Evolutionary conservation across 768 basidiomycete species (phyloP).

Genomic region (Jaapia argillacea): DNA sequence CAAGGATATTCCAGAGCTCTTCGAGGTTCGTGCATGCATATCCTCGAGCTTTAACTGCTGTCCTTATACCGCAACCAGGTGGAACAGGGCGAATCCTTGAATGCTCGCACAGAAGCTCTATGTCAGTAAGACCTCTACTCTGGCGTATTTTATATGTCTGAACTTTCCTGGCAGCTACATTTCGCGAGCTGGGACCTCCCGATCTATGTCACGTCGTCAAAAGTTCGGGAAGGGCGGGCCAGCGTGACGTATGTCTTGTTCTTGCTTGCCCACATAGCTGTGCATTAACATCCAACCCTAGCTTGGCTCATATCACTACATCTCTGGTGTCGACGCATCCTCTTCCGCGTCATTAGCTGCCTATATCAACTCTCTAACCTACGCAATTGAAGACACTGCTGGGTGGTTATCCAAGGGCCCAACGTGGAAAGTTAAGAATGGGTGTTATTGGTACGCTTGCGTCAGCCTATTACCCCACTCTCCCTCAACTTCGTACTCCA

Average conservation of each 20-base stretch:
- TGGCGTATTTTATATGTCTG: constrained; percentile 9
- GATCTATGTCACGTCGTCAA: constrained; percentile 96
- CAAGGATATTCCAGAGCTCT: constrained; percentile 94
- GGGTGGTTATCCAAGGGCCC: constrained; percentile 88
- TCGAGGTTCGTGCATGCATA: constrained; percentile 53
- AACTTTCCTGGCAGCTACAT: constrained; percentile 53
- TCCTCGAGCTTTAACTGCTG: not conserved
- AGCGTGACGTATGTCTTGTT: constrained; percentile 82
- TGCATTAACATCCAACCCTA: constrained; percentile 20
- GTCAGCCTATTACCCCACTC: not conserved
- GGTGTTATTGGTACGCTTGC: constrained; percentile 75
- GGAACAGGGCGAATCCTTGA: constrained; percentile 82
- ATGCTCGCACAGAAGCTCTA: constrained; percentile 85
- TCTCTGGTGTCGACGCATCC: constrained; percentile 98
- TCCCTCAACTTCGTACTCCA: constrained; percentile 14
- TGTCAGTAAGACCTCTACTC: constrained; percentile 39
- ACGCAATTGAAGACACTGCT: constrained; percentile 81
- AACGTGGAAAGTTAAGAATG: constrained; percentile 85
- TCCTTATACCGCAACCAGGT: constrained; percentile 35
- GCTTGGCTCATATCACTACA: constrained; percentile 95
- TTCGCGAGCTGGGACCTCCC: constrained; percentile 94
- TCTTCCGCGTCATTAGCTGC: constrained; percentile 96
- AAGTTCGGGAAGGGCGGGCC: constrained; percentile 71
- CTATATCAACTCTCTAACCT: constrained; percentile 97
- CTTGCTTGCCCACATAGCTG: not conserved